phyloP scores from a whole-genome alignment of 352 stramenopile species.

The Globisporangium emineosum region DNA sequence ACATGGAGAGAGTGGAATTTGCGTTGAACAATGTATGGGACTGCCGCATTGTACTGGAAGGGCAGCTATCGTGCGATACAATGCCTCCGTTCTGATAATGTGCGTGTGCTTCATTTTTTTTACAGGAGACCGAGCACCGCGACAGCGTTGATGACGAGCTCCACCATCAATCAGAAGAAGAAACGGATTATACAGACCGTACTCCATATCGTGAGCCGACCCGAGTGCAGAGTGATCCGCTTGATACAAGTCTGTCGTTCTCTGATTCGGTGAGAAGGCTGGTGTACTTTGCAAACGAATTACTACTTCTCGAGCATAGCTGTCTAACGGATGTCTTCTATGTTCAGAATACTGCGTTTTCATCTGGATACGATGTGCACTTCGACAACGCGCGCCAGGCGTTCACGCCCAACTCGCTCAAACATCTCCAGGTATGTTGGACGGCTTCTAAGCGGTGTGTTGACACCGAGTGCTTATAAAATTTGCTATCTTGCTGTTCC shows the following conservation, averaged over 20 bases:
- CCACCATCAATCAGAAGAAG: neutral
- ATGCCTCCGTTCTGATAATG: neutral
- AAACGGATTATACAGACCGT: neutral
- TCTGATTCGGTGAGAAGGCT: conserved; percentile 27
- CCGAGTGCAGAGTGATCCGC: neutral
- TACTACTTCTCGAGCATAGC: neutral
- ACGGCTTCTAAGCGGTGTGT: neutral
- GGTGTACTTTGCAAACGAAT: neutral
- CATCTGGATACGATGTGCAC: conserved; percentile 66
- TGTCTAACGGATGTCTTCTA: neutral
- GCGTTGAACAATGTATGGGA: conserved; percentile 23
- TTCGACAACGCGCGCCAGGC: conserved; percentile 46
- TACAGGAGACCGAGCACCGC: neutral
- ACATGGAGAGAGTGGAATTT: conserved; percentile 69
- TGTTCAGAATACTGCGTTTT: conserved; percentile 46
- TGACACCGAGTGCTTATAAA: neutral
- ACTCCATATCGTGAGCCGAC: neutral
- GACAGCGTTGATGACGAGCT: neutral
- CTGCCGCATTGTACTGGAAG: neutral
- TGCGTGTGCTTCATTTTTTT: neutral
- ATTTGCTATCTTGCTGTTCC: neutral
- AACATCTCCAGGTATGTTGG: conserved; percentile 51
- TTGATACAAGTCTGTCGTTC: conserved; percentile 21
- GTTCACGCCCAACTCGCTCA: conserved; percentile 72
- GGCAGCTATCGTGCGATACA: too few relatives aligned